Evolutionary conservation across 805 yeast genomes (phyloP).

Genomic region (Vanderwaltozyma tropicalis): DNA sequence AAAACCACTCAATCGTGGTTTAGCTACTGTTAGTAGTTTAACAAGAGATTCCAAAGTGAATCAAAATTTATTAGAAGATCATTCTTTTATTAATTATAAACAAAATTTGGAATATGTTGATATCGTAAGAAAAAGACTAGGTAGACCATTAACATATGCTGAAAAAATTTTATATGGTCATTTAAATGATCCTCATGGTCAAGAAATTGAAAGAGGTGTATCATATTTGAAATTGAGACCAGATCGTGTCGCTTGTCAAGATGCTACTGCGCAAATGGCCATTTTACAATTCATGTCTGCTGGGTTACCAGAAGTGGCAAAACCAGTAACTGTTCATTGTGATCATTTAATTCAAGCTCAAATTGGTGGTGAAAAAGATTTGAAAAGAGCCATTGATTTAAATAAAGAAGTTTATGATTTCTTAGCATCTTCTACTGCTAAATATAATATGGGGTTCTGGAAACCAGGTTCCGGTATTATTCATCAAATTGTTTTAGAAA

Average conservation of each 20-base stretch:
- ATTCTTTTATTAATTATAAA: constrained; percentile 85
- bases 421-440: constrained; percentile 83
- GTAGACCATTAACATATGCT: constrained; percentile 87
- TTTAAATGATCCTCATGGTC: constrained; percentile 84
- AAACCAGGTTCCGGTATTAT: constrained; percentile 98
- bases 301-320: constrained; percentile 82
- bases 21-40: constrained; percentile 34
- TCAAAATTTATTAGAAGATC: constrained; percentile 73
- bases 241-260: constrained; percentile 97
- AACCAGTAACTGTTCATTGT: constrained; percentile 95
- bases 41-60: constrained; percentile 63
- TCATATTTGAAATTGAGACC: constrained; percentile 92
- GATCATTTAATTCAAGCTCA: constrained; percentile 97
- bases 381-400: constrained; percentile 67
- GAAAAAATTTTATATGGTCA: constrained; percentile 94
- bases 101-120: constrained; percentile 79
- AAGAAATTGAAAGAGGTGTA: constrained; percentile 76
- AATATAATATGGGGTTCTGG: constrained; percentile 97
- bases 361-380: constrained; percentile 77
- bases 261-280: constrained; percentile 98
- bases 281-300: constrained; percentile 93
- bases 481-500: constrained; percentile 94
- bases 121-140: constrained; percentile 70
- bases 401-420: constrained; percentile 95
- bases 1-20: constrained; percentile 27